phyloP scores from a whole-genome alignment of 2,329 filamentous ascomycete species.

The Nothophoma quercina region DNA sequence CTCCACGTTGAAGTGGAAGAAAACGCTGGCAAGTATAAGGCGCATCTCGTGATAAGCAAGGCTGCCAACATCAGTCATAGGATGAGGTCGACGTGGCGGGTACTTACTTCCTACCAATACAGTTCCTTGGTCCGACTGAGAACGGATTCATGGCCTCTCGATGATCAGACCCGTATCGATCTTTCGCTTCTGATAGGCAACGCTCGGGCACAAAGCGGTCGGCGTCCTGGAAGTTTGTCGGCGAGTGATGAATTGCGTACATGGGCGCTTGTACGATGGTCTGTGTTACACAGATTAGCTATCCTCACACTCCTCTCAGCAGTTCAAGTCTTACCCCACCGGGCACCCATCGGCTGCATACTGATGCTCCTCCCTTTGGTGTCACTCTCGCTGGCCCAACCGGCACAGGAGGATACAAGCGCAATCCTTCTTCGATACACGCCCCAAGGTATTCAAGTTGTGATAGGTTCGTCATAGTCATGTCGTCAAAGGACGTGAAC shows the following conservation, averaged over 20 bases:
- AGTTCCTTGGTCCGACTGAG: too few species aligned
- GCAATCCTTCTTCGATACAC: constrained; percentile 54
- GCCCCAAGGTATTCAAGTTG: constrained; percentile 51
- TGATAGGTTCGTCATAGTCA: constrained; percentile 26
- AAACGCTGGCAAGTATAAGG: constrained; percentile 30
- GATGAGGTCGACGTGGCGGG: too few species aligned
- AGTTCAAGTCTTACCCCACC: too few species aligned
- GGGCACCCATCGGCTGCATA: constrained; percentile 46
- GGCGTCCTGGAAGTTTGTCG: too few species aligned
- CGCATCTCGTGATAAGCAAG: constrained; percentile 47
- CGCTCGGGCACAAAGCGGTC: too few species aligned
- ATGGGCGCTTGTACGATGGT: too few species aligned
- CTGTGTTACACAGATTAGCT: too few species aligned
- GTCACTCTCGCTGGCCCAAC: constrained; percentile 39
- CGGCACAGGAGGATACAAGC: constrained; percentile 55
- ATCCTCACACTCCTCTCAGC: too few species aligned
- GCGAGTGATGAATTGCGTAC: too few species aligned
- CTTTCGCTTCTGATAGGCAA: too few species aligned
- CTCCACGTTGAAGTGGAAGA: constrained; percentile 39
- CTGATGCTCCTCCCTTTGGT: constrained; percentile 17
- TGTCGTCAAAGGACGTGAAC: constrained; percentile 22
- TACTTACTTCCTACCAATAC: constrained; percentile 49
- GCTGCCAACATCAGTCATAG: too few species aligned
- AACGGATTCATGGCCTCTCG: constrained; percentile 37
- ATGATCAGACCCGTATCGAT: too few species aligned